Base-by-base conservation (phyloP, 352 stramenopile genomes). In the Phytophthora podocarpi region DNA sequence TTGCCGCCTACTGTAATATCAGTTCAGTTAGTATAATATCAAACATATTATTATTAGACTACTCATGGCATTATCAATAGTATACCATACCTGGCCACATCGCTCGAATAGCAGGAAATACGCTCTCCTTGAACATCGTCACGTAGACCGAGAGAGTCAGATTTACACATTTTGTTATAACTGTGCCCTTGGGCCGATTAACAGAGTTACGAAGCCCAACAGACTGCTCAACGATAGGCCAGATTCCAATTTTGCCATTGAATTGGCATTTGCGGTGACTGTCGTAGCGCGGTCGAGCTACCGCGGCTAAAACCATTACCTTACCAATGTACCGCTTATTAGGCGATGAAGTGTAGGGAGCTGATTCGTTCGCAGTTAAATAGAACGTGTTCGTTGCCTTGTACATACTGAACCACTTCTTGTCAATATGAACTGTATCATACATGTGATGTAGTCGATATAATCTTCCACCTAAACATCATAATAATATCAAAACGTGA, bases 331-430 rank as follows among this genome's bases (percentile, higher is more conserved):
- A 41, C 8, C n/a, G 30, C 18, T 31, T 42, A 18, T 41, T 53
- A 15, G 45, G 45, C 4, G 18, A 41, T 8, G 45, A 41, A 9
- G 28, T 31, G 45, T 53, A 42, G 4, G 28, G 45, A 2, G 18
- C 16, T 32, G 20, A 1, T 18, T 53, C 28, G 21, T 41, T 42
- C n/a, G n/a, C n/a, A n/a, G n/a, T n/a, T n/a, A 53, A 24, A 6
- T 41, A 53, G 16, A 53, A 53, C 10, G 18, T 53, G 45, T 53
- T 53, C 5, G 16, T 31, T 6, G 45, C 31, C 45, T 30, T 24
- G n/a, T n/a, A n/a, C n/a, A n/a, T n/a, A n/a, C n/a, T n/a, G n/a
- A 42, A 42, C 28, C 13, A 32, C n/a, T 32, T 42, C 21, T 53
- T 30, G 15, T 53, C 31, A 32, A 53, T 40, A 31, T 53, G 45